A percentile compares a stretch with the other conserved stretches of the same genome.
Conservation (phyloP, 805 yeast genomes). For the Suhomyces sp. region DNA sequence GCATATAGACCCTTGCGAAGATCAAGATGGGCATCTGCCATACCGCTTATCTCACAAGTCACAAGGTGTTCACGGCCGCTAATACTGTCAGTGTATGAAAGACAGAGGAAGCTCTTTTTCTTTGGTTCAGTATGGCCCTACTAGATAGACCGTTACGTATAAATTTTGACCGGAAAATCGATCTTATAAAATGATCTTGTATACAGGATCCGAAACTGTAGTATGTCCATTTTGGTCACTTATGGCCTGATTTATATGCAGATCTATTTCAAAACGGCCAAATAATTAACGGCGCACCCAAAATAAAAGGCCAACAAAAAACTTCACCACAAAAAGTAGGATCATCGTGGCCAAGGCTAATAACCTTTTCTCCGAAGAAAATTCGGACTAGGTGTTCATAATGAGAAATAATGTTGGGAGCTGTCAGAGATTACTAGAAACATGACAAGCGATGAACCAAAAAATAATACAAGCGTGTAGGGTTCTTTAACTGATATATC, state of each 20-base stretch:
- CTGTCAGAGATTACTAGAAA: not conserved
- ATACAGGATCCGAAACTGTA: not conserved
- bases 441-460: not conserved
- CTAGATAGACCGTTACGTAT: not conserved
- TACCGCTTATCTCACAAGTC: not conserved
- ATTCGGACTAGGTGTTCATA: conserved; percentile 1
- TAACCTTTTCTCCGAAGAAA: not conserved
- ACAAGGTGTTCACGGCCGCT: not conserved
- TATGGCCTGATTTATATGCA: not conserved
- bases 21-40: not conserved
- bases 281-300: not conserved
- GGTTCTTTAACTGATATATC: not conserved
- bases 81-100: not conserved
- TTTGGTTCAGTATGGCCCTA: not conserved
- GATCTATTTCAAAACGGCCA: not conserved
- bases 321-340: not conserved
- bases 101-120: not conserved
- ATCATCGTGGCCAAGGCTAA: not conserved
- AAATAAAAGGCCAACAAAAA: conserved; percentile 1
- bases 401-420: not conserved
- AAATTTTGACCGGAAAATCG: too few species aligned
- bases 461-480: not conserved
- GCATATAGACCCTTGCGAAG: not conserved
- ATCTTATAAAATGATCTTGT: not conserved
- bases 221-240: not conserved